Conservation (phyloP, 495 filamentous ascomycete genomes). For the Neurospora sp. region DNA sequence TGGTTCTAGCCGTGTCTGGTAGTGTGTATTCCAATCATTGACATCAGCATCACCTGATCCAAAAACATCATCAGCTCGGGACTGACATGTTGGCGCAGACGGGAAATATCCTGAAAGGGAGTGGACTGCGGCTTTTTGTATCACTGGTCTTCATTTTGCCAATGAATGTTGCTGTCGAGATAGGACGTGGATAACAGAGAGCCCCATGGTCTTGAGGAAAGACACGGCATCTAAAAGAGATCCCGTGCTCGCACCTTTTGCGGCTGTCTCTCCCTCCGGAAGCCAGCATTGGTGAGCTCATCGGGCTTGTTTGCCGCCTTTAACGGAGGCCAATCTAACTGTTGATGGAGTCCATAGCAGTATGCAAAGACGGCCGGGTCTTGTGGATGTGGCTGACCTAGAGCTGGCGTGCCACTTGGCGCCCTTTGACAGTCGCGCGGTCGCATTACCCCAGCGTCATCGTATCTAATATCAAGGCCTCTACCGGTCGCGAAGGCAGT, state of each 20-base stretch:
- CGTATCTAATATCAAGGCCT: background rate
- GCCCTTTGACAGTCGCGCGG: background rate
- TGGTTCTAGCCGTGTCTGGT: background rate
- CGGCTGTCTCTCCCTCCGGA: background rate
- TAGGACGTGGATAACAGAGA: background rate
- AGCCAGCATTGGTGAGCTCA: background rate
- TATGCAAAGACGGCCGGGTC: background rate
- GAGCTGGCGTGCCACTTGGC: background rate
- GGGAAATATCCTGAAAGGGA: background rate
- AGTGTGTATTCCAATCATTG: background rate
- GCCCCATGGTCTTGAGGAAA: background rate
- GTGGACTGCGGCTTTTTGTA: background rate
- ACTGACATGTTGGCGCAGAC: background rate
- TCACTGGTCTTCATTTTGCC: background rate
- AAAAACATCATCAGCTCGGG: background rate
- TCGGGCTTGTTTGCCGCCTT: background rate
- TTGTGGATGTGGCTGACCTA: background rate
- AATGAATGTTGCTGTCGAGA: background rate
- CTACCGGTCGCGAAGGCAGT: conserved; percentile 1
- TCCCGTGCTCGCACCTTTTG: background rate
- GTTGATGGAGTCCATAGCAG: background rate
- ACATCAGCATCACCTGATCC: background rate
- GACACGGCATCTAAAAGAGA: background rate
- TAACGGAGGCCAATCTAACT: background rate
- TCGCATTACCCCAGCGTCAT: background rate